These are phyloP conservation scores for Moniliella sp. DNA, from an alignment of 1,284 basidiomycete genomes.

Conservation along the genomic window DNA sequence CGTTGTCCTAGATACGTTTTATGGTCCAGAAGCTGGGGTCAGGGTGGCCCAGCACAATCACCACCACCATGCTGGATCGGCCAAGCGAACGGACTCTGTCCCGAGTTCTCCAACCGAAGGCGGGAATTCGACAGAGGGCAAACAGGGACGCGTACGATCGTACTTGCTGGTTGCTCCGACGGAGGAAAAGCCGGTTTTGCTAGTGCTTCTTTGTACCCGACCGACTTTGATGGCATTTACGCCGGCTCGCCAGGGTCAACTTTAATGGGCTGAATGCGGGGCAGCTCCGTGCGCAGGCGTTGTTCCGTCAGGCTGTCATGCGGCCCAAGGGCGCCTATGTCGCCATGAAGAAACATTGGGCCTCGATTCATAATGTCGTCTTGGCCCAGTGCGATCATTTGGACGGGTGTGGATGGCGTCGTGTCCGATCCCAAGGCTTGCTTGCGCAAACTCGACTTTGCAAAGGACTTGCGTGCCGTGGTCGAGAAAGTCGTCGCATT, in stretches of 20 bases:
- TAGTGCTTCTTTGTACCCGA: constrained; percentile 11
- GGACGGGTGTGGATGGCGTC: constrained; percentile 34
- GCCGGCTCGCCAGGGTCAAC: constrained; percentile 24
- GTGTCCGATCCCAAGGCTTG: constrained; percentile 17
- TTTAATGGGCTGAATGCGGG: constrained; percentile 14
- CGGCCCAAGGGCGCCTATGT: constrained; percentile 3
- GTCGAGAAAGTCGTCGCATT: too few species aligned
- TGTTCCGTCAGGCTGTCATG: neutral
- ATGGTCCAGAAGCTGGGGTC: constrained; percentile 3
- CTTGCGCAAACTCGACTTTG: constrained; percentile 7
- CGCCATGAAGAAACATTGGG: neutral
- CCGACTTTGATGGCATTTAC: constrained; percentile 31
- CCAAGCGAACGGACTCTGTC: neutral
- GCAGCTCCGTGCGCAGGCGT: constrained; percentile 3
- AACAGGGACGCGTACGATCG: neutral
- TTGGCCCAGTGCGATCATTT: constrained; percentile 33
- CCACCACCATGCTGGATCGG: too few species aligned
- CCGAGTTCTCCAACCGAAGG: too few species aligned
- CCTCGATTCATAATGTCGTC: constrained; percentile 16
- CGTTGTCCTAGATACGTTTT: constrained; percentile 5
- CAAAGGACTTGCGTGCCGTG: constrained; percentile 3
- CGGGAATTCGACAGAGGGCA: too few species aligned
- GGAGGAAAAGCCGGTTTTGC: constrained; percentile 24
- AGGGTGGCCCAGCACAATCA: too few species aligned
- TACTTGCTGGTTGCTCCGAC: constrained; percentile 20